These are phyloP conservation scores for Ajuga reptans DNA, from an alignment of 305 asterid genomes.

Conservation along the genomic window DNA sequence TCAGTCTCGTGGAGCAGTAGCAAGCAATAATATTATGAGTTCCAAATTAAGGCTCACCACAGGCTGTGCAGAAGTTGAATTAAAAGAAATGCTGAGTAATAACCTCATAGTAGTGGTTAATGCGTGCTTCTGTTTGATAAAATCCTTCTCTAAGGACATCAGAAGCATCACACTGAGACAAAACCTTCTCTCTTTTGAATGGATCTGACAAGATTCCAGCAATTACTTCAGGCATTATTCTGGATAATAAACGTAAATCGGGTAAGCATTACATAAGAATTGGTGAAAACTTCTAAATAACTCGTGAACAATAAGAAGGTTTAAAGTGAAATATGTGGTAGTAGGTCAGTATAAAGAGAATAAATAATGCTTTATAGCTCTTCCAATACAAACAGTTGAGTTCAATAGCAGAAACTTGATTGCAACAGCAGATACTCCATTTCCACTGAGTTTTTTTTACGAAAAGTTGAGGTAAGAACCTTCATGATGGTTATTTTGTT, in stretches of 20 bases:
- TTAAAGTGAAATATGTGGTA: conserved; percentile 2
- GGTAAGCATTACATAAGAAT: conserved; percentile 23
- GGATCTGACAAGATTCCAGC: conserved; percentile 74
- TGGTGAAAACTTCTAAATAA: neutral
- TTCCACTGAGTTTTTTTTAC: neutral
- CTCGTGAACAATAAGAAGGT: neutral
- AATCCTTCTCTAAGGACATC: conserved; percentile 94
- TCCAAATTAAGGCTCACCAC: conserved; percentile 1
- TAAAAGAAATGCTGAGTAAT: conserved; percentile 19
- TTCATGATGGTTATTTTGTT: neutral
- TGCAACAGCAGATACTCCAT: neutral
- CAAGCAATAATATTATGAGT: neutral
- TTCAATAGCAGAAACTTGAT: neutral
- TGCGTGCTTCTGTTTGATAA: conserved; percentile 68
- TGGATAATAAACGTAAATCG: conserved; percentile 32
- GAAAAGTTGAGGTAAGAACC: neutral
- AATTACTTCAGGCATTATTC: conserved; percentile 84
- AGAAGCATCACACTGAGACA: conserved; percentile 64
- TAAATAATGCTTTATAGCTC: conserved; percentile 12
- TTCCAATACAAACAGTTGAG: neutral
- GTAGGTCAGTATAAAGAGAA: conserved; percentile 9
- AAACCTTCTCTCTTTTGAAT: conserved; percentile 56
- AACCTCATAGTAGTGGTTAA: conserved; percentile 90
- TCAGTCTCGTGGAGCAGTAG: neutral
- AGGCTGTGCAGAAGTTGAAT: conserved; percentile 5